Percentiles rank a stretch among this genome's conserved stretches.
Evolutionary conservation across 164 flowering plant genomes (phyloP).

Genomic region (Cinnamomum chago): DNA sequence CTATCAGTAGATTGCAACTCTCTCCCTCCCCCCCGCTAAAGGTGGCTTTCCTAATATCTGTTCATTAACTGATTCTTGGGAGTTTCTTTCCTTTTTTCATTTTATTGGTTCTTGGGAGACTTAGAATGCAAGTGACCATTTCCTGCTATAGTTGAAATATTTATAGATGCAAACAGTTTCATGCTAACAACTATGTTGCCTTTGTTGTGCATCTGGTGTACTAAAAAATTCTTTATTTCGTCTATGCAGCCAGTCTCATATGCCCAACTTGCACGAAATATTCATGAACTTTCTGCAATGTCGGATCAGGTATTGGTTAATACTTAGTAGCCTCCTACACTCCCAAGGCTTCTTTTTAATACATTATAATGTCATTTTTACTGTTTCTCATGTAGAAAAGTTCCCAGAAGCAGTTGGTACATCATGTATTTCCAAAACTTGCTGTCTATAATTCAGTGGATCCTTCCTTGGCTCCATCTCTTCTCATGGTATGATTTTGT

Average conservation of each 20-base stretch:
- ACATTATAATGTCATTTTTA: background rate
- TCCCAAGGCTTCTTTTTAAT: background rate
- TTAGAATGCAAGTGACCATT: background rate
- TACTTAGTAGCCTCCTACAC: background rate
- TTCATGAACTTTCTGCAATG: conserved; percentile 91
- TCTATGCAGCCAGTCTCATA: conserved; percentile 80
- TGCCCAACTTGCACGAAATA: conserved; percentile 90
- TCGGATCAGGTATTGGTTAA: conserved; percentile 68
- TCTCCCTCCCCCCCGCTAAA: no score
- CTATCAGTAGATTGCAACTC: no score
- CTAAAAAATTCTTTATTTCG: background rate
- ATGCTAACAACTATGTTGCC: background rate
- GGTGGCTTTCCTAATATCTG: no score
- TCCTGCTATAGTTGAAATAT: background rate
- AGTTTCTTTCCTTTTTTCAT: no score
- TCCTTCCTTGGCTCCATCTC: conserved; percentile 96
- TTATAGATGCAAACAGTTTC: background rate
- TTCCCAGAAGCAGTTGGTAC: conserved; percentile 81
- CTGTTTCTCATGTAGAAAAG: conserved; percentile 52
- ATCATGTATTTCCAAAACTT: conserved; percentile 96
- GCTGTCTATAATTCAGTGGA: conserved; percentile 98
- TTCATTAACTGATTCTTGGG: no score
- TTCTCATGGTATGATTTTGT: conserved; percentile 67
- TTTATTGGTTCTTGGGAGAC: no score
- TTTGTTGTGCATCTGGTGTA: background rate